phyloP scores from a whole-genome alignment of 2,329 filamentous ascomycete genomes.

The Claviceps citrina region DNA sequence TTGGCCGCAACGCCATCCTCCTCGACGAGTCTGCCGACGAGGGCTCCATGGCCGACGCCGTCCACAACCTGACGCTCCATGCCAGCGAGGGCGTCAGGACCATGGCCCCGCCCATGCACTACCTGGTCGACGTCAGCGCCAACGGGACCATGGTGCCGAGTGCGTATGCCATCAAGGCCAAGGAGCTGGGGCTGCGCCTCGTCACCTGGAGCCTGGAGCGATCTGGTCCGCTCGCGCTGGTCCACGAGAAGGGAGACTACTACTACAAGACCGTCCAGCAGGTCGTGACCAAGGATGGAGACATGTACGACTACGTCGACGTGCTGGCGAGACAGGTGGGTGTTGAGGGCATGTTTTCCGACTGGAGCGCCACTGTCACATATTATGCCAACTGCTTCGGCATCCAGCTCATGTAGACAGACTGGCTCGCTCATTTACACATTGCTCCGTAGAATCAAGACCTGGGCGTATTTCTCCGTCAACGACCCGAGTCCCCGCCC shows the following conservation, averaged over 20 bases:
- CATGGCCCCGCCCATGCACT: constrained; percentile 47
- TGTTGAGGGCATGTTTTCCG: constrained; percentile 47
- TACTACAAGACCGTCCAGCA: constrained; percentile 43
- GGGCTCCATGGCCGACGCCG: constrained; percentile 35
- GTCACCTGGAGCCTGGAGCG: constrained; percentile 57
- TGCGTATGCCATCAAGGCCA: constrained; percentile 44
- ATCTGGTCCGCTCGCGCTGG: constrained; percentile 40
- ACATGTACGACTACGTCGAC: constrained; percentile 51
- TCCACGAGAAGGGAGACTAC: constrained; percentile 30
- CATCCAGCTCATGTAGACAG: constrained; percentile 3
- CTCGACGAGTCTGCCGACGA: constrained; percentile 48
- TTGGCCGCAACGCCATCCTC: constrained; percentile 45
- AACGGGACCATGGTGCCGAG: constrained; percentile 44
- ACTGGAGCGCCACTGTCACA: constrained; percentile 54
- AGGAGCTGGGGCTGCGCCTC: constrained; percentile 46
- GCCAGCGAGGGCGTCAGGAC: constrained; percentile 43
- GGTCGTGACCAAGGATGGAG: constrained; percentile 45
- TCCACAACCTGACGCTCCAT: constrained; percentile 40
- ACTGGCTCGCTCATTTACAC: no score
- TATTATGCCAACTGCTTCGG: constrained; percentile 60
- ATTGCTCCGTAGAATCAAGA: constrained; percentile 10
- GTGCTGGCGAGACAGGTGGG: constrained; percentile 46
- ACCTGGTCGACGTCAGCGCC: constrained; percentile 38
- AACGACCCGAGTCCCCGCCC: constrained; percentile 6
- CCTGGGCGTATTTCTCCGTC: constrained; percentile 4